phyloP scores from a whole-genome alignment of 2,329 filamentous ascomycete genomes.

The Verruconis gallopava region DNA sequence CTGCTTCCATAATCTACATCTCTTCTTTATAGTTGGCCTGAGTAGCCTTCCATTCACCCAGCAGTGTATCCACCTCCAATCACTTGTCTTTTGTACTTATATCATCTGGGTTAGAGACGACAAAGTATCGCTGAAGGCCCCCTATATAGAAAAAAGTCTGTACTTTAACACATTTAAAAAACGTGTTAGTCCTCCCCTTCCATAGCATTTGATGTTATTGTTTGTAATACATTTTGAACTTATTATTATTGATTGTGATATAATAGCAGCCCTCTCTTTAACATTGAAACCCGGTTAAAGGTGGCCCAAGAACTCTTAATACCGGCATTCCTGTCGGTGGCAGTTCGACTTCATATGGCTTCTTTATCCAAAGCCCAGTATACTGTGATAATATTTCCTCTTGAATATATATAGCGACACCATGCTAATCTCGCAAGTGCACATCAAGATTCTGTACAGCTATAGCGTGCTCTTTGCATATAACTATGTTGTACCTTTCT shows the following conservation, averaged over 20 bases:
- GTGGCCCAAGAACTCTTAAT: neutral
- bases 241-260: neutral
- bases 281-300: neutral
- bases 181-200: neutral
- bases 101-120: constrained; percentile 5
- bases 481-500: neutral
- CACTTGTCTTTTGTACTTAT: neutral
- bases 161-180: constrained; percentile 8
- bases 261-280: neutral
- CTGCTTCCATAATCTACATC: constrained; percentile 8
- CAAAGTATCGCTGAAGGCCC: constrained; percentile 11
- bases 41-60: neutral
- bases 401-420: neutral
- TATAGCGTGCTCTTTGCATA: neutral
- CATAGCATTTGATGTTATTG: neutral
- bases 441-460: neutral
- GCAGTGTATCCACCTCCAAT: constrained; percentile 1
- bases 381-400: neutral
- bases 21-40: constrained; percentile 3
- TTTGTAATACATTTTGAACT: neutral
- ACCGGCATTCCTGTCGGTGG: neutral
- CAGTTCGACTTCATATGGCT: neutral
- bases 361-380: neutral
- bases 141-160: constrained; percentile 11
- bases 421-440: neutral